Evolutionary conservation across 1,139 yeast species (phyloP), one percentile per base, ranked within the genome.

Genomic region (Kodamaea ohmeri): DNA sequence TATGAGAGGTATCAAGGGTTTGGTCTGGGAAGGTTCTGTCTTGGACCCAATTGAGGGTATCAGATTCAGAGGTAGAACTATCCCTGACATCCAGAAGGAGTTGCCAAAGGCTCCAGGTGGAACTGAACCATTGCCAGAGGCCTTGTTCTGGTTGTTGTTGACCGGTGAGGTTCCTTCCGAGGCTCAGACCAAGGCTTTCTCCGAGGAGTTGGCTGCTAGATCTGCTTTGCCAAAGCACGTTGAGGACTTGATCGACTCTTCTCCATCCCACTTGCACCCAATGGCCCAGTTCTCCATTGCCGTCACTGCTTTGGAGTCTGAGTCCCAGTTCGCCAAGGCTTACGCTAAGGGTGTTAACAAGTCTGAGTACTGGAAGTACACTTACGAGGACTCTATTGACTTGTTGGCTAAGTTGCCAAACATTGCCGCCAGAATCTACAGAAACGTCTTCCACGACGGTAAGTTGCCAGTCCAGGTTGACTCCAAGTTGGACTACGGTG

Each of bases 1-100:
- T 79, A 88, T 87, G 96, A 83, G 97, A 73, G 97, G 97, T 67
- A 86, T 90, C 73, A 87, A 87, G 72, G 96, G 96, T 60, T 77
- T 92, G 56, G 97, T 92, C 46, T 92, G 97, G 97, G 97, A 92
- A 77, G 98, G 98, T 58, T 90, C 97, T 42, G 98, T 92, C 41
- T 78, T 92, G 65, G 98, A 92, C 71, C 95, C 98, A 54, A 84
- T 84, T 52, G 98, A 92, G 72, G 98, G 98, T 61, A 92, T 92
- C 65, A 83, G 97, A 65, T 92, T 92, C 82, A 88, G 97, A 75
- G 97, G 97, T 59, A 80, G 83, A 71, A 90, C 98, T 57, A 92
- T 92, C 56, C 97, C 97, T 51, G 97, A 92, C 58, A 80, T 90
- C 63, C 95, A 87, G 70, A 76, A 79, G 62, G 88, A 83, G 70